phyloP scores from a whole-genome alignment of 192 early-diverging fungal species.

The Dissophora globulifera region DNA sequence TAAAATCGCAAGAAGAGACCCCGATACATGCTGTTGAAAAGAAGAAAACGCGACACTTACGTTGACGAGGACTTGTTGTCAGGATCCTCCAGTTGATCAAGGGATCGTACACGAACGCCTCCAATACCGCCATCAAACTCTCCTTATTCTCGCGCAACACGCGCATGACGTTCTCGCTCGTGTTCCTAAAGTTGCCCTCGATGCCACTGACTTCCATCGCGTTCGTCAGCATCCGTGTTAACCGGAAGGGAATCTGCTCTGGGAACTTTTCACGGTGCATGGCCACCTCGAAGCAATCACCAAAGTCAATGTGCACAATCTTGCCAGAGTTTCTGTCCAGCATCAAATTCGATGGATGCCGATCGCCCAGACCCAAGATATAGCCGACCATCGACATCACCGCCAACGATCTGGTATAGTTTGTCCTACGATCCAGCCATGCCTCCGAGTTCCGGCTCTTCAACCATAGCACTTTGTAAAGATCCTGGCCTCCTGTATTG shows the following conservation, averaged over 20 bases:
- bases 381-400: conserved; percentile 99
- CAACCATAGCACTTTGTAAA: conserved; percentile 93
- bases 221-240: conserved; percentile 97
- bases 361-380: conserved; percentile 95
- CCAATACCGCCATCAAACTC: conserved; percentile 96
- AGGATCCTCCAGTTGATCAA: conserved; percentile 91
- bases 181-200: conserved; percentile 95
- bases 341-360: conserved; percentile 98
- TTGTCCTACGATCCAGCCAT: conserved; percentile 95
- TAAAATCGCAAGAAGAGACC: too few species aligned
- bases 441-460: conserved; percentile 96
- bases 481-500: conserved; percentile 90
- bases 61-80: conserved; percentile 60
- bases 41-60: too few species aligned
- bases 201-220: conserved; percentile 98
- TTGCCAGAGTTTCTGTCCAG: conserved; percentile 88
- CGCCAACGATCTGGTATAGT: conserved; percentile 93
- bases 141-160: conserved; percentile 95
- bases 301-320: conserved; percentile 97
- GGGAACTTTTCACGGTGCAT: conserved; percentile 97
- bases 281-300: conserved; percentile 97
- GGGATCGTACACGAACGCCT: conserved; percentile 98
- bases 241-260: conserved; percentile 97
- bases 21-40: too few species aligned
- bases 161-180: conserved; percentile 96